Base-by-base conservation (phyloP, 2,329 filamentous ascomycete genomes). In the Monosporascus sp. region DNA sequence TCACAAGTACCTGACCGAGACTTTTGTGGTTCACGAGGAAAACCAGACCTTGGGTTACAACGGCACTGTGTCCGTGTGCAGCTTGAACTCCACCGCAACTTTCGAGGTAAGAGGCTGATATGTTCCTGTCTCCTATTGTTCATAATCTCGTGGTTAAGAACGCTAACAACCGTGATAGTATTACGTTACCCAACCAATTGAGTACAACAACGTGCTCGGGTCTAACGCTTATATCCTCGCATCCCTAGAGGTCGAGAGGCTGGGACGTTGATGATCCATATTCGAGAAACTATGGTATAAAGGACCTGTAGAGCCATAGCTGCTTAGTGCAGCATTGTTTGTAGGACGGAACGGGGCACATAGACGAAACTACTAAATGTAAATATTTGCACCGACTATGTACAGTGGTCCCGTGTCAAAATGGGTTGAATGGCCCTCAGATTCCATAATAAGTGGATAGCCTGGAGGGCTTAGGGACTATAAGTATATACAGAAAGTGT, bases 51-150 rank as follows among this genome's bases (percentile, higher is more conserved):
- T 67, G 3, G 63, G 68, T 3, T 73, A 66, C 37, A 66, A 70
- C 49, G 67, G 67, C 43, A 73, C 72, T 0, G 71, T 74, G 4
- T 50, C 65, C 1, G 71, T 73, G 6, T 73, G 70, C 58, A 74
- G 71, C 49, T 60, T 74, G 35, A 73, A 74, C 59, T 74, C 72
- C 46, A 73, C 64, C 3, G 72, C 72, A 1, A 61, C 58, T 2
- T 73, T 70, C 53, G 66, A 67, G 24, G 65, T 67, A 37, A 63
- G 65, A 62, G 11, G 14, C 20, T 50, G 31, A 44, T 41, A 24
- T 25, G 14, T n/a, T 35, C 14, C 9, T 8, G 4, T 35, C 14
- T 24, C 17, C 7, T 14, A 24, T n/a, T 47, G 7, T 47, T 38
- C 49, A 8, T 47, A 14, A 14, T 35, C 15, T 24, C 7, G 14